Conservation (phyloP, 2,329 filamentous ascomycete genomes). For the Acrodontium crateriforme region DNA sequence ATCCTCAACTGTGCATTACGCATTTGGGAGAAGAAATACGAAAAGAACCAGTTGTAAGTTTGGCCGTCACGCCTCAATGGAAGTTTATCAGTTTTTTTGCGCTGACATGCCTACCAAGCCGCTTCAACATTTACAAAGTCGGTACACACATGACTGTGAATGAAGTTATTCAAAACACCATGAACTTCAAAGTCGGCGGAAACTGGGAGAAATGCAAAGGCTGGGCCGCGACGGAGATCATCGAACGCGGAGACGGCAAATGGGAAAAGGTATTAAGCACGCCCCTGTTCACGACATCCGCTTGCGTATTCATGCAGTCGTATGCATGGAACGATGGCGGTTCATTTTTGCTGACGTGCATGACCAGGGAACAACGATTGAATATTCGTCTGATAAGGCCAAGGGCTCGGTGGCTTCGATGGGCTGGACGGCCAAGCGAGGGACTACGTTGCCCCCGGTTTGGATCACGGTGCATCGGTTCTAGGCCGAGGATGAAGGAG, state of each 20-base stretch:
- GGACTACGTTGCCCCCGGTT: constrained; percentile 19
- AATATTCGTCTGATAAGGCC: constrained; percentile 16
- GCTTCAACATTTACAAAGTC: constrained; percentile 22
- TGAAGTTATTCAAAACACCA: constrained; percentile 19
- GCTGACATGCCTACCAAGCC: too few species aligned
- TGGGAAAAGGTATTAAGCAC: constrained; percentile 19
- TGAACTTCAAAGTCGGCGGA: constrained; percentile 7
- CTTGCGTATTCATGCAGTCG: constrained; percentile 1
- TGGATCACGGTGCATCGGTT: constrained; percentile 12
- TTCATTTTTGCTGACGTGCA: background rate
- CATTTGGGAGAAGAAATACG: constrained; percentile 14
- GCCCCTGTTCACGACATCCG: too few species aligned
- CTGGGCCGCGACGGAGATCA: constrained; percentile 21
- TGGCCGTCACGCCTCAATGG: background rate
- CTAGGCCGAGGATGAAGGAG: too few species aligned
- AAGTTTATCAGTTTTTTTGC: too few species aligned
- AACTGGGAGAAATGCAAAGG: constrained; percentile 9
- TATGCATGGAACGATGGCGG: background rate
- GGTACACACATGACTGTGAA: constrained; percentile 12
- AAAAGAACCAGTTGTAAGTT: constrained; percentile 7
- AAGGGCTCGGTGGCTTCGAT: constrained; percentile 15
- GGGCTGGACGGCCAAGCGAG: constrained; percentile 21
- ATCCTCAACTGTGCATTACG: constrained; percentile 13
- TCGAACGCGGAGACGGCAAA: constrained; percentile 17
- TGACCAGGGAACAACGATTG: constrained; percentile 18